Base-by-base conservation (phyloP, 768 basidiomycete genomes). In the Gloeopeniophorella convolvens region DNA sequence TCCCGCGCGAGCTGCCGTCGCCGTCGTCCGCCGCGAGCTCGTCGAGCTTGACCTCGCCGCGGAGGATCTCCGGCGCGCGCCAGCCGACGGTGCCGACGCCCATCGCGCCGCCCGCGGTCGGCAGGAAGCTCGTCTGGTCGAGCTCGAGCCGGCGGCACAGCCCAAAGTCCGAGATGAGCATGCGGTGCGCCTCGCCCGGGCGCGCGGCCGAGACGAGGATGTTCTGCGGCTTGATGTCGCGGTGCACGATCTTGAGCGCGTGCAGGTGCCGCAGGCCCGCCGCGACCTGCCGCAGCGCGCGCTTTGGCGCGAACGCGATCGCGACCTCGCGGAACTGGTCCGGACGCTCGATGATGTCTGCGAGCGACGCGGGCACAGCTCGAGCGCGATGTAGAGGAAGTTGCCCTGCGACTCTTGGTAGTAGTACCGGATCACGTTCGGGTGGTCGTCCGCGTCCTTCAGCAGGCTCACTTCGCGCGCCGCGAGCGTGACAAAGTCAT, bases 171-270 rank as follows among this genome's bases (percentile, higher is more conserved):
- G 93, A 96, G 50, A 93, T 94, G 53, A 94, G 70, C 90, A 94
- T 92, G 41, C 89, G 72, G 58, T 89, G 69, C 63, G 63, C 70
- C 61, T 62, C 69, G 54, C 68, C 78, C 42, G 72, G 74, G 60
- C 85, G 86, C 2, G 79, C 78, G 12, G 71, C 72, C 12, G 90
- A 89, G 10, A 98, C 76, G 12, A 99, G 78, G 48, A 99, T 97
- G 62, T 99, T 99, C 66, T 94, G 95, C 4, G 95, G 95, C 62
- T 99, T 99, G 68, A 99, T 96, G 65, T 98, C 95, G 27, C 95
- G 81, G 69, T 98, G 95, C n/a, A 97, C 82, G 50, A 98, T 86
- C 68, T 95, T 96, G 60, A 98, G 79, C 7, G 80, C 85, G 64
- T 98, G 94, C 9, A 99, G 73, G 66, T 98, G 93, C 45, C 84